Evolutionary conservation across 2,329 filamentous ascomycete genomes (phyloP), one percentile per base, ranked within the genome.

Genomic region (Stromatinia cepivora): DNA sequence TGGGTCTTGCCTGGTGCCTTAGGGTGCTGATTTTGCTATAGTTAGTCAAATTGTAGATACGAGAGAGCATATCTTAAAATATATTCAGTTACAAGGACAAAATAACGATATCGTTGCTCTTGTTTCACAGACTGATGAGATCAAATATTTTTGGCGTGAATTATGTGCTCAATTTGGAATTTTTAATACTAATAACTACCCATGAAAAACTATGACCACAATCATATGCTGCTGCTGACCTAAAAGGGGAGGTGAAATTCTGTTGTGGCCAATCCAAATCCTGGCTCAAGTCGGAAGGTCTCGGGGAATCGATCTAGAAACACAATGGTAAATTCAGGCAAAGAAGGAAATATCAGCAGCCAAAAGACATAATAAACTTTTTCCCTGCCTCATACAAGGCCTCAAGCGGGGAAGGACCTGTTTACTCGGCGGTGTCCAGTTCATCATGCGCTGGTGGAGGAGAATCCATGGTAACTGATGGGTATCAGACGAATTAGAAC

Each of bases 401-500:
- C 71, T 70, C 72, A 66, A 62, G 70, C 70, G 66, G 53, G 52
- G 62, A 66, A 68, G 66, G 68, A 77, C 73, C 73, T 77, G 73
- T 74, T 76, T 84, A 90, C 83, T 98, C 95, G 77, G 94, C 94
- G 78, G 95, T 94, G 81, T 99, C 95, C 79, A 98, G 87, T 79
- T 99, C 95, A 80, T 99, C 95, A 78, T 97, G 93, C 76, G 89
- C 90, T 73, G 92, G 90, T 72, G 92, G 88, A 75, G 92, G 91
- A 76, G 92, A 92, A 75, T 96, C 93, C 77, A 90, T 83, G 79
- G 87, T 84, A 84, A 76, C 76, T 77, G 72, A 77, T 72, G 39
- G 59, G 58, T 67, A 76, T 76, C 70, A 77, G 75, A 70, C 67
- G 71, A 70, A 71, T 73, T 72, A 68, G 70, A 71, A 67, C 71